phyloP scores from a whole-genome alignment of 2,329 filamentous ascomycete species.

The Meredithiella fracta region DNA sequence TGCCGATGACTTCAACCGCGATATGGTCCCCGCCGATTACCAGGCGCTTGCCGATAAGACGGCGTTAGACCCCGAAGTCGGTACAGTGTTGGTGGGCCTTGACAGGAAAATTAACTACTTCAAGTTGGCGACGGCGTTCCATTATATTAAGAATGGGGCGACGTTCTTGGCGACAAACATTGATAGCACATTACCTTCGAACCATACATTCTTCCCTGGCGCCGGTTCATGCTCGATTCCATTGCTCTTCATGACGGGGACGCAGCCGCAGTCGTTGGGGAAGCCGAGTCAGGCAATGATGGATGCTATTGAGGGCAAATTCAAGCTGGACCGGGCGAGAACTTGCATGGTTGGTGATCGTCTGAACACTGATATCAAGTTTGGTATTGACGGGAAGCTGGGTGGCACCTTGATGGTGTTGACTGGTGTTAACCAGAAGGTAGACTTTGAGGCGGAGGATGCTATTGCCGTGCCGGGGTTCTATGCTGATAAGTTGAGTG shows the following conservation, averaged over 20 bases:
- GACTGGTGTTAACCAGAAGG: slow-evolving; percentile 76
- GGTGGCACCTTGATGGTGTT: slow-evolving; percentile 83
- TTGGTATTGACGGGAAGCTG: slow-evolving; percentile 77
- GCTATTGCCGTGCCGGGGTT: slow-evolving; percentile 57
- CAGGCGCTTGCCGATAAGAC: slow-evolving; percentile 57
- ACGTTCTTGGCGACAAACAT: slow-evolving; percentile 85
- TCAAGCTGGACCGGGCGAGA: slow-evolving; percentile 64
- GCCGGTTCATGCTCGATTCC: slow-evolving; percentile 71
- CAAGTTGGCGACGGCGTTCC: slow-evolving; percentile 69
- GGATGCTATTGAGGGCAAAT: slow-evolving; percentile 95
- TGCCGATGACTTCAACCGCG: slow-evolving; percentile 58
- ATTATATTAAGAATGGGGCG: slow-evolving; percentile 71
- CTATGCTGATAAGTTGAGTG: slow-evolving; percentile 72
- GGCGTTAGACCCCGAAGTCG: slow-evolving; percentile 71
- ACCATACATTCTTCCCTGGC: slow-evolving; percentile 73
- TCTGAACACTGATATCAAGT: slow-evolving; percentile 88
- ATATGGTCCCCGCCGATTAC: slow-evolving; percentile 70
- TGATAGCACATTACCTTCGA: slow-evolving; percentile 75
- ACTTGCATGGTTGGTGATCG: slow-evolving; percentile 96
- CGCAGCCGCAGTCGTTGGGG: slow-evolving; percentile 62
- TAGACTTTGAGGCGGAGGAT: slow-evolving; percentile 58
- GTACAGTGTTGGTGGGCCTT: slow-evolving; percentile 72
- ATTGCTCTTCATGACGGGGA: slow-evolving; percentile 52
- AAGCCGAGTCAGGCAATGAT: slow-evolving; percentile 99
- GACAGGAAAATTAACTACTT: slow-evolving; percentile 95